These are phyloP conservation scores for Lipomyces orientalis DNA, from an alignment of 805 yeast genomes.

Conservation along the genomic window DNA sequence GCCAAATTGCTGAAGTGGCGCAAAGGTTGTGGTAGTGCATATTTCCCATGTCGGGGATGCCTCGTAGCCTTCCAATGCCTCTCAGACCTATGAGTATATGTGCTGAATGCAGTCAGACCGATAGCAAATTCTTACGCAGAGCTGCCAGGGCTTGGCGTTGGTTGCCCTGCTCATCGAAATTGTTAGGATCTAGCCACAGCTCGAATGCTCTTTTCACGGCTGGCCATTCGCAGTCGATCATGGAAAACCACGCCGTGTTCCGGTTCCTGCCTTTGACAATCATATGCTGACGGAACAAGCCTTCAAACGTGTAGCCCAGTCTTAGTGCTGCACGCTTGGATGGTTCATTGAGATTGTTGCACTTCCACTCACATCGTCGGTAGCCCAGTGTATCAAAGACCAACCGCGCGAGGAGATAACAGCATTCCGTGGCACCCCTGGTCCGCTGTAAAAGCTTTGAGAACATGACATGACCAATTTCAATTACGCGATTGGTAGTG, in stretches of 20 bases:
- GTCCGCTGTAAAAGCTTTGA: background rate
- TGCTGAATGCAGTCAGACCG: background rate
- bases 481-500: background rate
- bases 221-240: background rate
- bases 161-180: background rate
- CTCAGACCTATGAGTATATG: no score
- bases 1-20: no score
- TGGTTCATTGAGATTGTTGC: slow-evolving; percentile 1
- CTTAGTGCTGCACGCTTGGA: background rate
- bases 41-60: no score
- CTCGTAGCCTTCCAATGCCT: no score
- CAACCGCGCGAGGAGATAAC: background rate
- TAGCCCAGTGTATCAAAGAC: background rate
- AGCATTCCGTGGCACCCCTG: background rate
- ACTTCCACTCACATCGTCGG: background rate
- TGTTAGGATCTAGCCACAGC: background rate
- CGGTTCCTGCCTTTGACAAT: background rate
- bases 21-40: no score
- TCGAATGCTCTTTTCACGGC: background rate
- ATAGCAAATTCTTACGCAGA: background rate
- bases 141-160: background rate
- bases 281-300: background rate
- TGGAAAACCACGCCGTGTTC: background rate
- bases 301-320: background rate
- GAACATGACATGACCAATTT: background rate